These are phyloP conservation scores for Zea mays DNA, from an alignment of 176 grass and related monocot genomes.

Conservation along the genomic window DNA sequence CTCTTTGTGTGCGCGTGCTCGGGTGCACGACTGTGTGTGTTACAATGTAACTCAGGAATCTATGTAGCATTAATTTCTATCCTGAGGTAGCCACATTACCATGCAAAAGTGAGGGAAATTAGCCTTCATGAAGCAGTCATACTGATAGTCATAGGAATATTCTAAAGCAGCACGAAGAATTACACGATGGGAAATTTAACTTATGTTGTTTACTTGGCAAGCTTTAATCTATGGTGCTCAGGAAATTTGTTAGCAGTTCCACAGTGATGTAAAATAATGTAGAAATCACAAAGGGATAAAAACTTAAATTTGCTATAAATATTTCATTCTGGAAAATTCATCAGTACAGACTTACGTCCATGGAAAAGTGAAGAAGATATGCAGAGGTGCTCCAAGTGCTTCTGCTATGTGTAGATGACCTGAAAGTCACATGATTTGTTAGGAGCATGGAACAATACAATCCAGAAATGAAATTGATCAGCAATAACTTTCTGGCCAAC, in stretches of 20 bases:
- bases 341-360: constrained; percentile 82
- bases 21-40: no score
- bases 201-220: constrained; percentile 6
- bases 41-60: constrained; percentile 19
- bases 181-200: not conserved
- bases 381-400: constrained; percentile 86
- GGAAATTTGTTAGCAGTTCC: constrained; percentile 18
- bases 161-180: not conserved
- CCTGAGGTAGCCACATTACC: not conserved
- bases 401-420: constrained; percentile 97
- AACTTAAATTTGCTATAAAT: constrained; percentile 17
- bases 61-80: not conserved
- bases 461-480: constrained; percentile 23
- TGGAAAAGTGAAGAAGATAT: constrained; percentile 98
- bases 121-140: not conserved
- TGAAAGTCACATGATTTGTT: constrained; percentile 40
- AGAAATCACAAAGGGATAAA: constrained; percentile 1
- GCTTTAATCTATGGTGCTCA: not conserved
- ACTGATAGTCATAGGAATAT: not conserved
- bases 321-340: constrained; percentile 9
- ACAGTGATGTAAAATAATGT: not conserved
- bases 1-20: no score
- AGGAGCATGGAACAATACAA: constrained; percentile 17
- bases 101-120: constrained; percentile 1
- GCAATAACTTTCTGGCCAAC: not conserved